These are phyloP conservation scores for Aegle marmelos DNA, from an alignment of 345 rosid genomes.

Conservation along the genomic window DNA sequence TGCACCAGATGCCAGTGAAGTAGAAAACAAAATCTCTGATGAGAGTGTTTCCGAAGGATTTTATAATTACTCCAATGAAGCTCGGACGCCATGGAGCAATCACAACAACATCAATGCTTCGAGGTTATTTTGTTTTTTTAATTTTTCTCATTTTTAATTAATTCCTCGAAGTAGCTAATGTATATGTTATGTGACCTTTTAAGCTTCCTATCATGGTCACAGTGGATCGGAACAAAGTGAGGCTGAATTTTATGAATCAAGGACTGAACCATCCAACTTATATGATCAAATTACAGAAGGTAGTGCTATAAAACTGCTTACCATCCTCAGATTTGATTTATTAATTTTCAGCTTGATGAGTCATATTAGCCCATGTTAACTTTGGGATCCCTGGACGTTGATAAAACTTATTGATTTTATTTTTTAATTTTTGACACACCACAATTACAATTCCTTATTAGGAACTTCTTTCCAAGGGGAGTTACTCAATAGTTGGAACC, in stretches of 20 bases:
- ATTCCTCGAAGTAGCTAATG: neutral
- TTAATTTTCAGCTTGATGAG: constrained; percentile 3
- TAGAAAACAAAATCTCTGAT: constrained; percentile 18
- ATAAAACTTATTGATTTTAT: neutral
- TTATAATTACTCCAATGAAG: constrained; percentile 32
- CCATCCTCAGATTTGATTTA: constrained; percentile 13
- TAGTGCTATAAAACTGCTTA: constrained; percentile 21
- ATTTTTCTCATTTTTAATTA: neutral
- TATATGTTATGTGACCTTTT: neutral
- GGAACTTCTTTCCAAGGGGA: constrained; percentile 68
- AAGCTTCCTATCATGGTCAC: constrained; percentile 16
- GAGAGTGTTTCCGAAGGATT: constrained; percentile 31
- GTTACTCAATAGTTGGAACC: constrained; percentile 56
- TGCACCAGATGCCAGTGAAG: constrained; percentile 20
- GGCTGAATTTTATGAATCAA: constrained; percentile 28
- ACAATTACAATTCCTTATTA: constrained; percentile 26
- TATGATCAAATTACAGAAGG: constrained; percentile 55
- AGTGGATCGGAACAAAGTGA: constrained; percentile 36
- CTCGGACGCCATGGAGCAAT: constrained; percentile 22
- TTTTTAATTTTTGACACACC: neutral
- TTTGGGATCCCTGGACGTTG: constrained; percentile 2
- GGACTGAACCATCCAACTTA: constrained; percentile 19
- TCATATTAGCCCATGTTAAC: neutral
- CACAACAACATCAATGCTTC: constrained; percentile 23
- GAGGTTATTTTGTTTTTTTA: constrained; percentile 31